Evolutionary conservation across 495 filamentous ascomycete genomes (phyloP), one percentile per base, ranked within the genome.

Genomic region (Penicillium cinerascens): DNA sequence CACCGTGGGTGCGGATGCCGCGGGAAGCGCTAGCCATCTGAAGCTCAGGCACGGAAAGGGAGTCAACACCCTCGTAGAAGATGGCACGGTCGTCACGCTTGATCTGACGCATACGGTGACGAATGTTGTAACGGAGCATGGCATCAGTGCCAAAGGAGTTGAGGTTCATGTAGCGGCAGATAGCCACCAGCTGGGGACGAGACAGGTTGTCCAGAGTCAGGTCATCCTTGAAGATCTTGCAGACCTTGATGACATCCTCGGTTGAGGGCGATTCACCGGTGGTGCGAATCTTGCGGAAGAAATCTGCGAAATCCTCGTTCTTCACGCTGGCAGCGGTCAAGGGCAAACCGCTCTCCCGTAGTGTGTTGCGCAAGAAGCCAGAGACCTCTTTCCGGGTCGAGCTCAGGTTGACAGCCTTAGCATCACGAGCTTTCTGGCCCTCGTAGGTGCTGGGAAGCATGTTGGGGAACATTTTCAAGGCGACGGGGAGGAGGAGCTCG

Each of bases 201-300:
- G 92, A 97, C 60, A 99, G 73, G 69, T 97, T 97, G 83, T 99
- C 93, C 15, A 99, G 81, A 0, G 93, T 99, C 53, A 99, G 64
- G 67, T 99, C 93, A 70, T 99, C 93, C 72, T 93, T 96, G 80
- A 99, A 99, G 63, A 96, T 87, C 80, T 99, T 95, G 85, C 95
- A 97, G 49, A 99, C 93, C 74, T 92, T 96, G 74, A 99, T 96
- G 54, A 99, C 88, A 65, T 97, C 93, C 54, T 87, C 82, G 38
- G 84, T 84, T 13, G 89, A 91, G 0, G 95, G 95, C 22, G 83
- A 73, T 74, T 97, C 92, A 23, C 92, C 95, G 4, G 91, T 97
- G 16, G 88, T 80, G 40, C 93, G 87, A 60, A 96, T 83, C 76
- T 99, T 99, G 63, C 88, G 85, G 84, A 99, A 99, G 71, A 99